Conservation (phyloP, 345 rosid genomes). For the Dimocarpus longan region DNA sequence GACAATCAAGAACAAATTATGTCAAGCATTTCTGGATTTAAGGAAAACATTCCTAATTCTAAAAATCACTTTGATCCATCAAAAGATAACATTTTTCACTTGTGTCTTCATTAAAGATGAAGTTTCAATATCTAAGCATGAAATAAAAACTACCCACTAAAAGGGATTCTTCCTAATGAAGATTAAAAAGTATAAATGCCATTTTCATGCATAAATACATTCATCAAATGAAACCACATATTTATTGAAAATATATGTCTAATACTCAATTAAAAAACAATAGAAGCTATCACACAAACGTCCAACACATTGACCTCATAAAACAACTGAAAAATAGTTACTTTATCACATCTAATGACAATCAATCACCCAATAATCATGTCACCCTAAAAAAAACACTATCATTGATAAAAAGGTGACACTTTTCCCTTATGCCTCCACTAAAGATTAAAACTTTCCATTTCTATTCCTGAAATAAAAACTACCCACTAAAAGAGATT, state of each 20-base stretch:
- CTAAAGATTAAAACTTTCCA: slow-evolving; percentile 9
- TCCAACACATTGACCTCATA: too few relatives aligned
- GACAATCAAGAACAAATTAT: too few relatives aligned
- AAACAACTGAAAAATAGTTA: background rate
- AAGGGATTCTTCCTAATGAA: background rate
- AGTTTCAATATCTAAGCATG: background rate
- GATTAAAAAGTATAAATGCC: background rate
- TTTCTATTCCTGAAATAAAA: background rate
- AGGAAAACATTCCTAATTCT: too few relatives aligned
- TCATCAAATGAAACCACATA: background rate
- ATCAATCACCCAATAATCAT: too few relatives aligned
- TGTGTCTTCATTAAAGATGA: slow-evolving; percentile 1
- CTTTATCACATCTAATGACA: too few relatives aligned
- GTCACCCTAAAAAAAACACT: too few relatives aligned
- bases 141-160: background rate
- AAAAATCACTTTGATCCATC: background rate
- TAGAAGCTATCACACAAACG: too few relatives aligned
- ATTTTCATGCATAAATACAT: background rate
- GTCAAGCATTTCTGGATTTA: too few relatives aligned
- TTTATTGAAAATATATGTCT: background rate
- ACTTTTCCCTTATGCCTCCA: background rate
- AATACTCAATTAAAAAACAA: background rate
- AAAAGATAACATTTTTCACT: background rate
- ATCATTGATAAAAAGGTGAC: too few relatives aligned
- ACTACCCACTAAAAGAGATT: slow-evolving; percentile 1